Base-by-base conservation (phyloP, 352 stramenopile genomes). In the Phytopythium montanum region DNA sequence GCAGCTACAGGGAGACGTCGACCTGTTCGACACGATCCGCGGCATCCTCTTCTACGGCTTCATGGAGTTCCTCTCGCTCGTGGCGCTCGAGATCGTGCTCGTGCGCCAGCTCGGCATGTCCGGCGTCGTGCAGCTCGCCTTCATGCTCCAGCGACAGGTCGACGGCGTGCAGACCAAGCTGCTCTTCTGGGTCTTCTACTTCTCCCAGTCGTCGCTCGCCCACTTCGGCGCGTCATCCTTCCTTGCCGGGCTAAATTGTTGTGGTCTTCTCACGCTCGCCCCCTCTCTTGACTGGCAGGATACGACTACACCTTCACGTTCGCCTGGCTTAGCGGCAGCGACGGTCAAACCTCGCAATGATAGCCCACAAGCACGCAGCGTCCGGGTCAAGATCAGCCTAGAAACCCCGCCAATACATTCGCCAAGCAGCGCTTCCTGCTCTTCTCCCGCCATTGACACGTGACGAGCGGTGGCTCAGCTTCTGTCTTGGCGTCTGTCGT, bases 141-240 rank as follows among this genome's bases (percentile, higher is more conserved):
- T 87, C 42, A 59, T 84, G 39, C 59, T 86, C 12, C 56, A 69
- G 18, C 69, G 59, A 9, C 69, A 83, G 18, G 52, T 39, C 18
- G 59, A 55, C 14, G 48, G 72, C 38, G 46, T 81, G 1, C 76
- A 80, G 25, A 59, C 34, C 7, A 81, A 74, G 46, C 49, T 86
- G 12, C 34, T 76, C 19, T 66, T 76, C 36, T 81, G 75, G 75
- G 64, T 85, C 19, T 66, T 77, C 19, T 75, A 75, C 61, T 70
- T 68, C 13, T 56, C 76, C 5, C 59, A 76, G 55, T 55, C 54
- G 25, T 63, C 68, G 19, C 56, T 75, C 16, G 39, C 64, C 5
- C 68, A 79, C 50, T 67, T 60, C 7, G 69, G 73, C 72, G 28
- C 19, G 61, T 48, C 16, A 25, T 50, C 19, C 26, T 5, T 13